phyloP scores from a whole-genome alignment of 1,284 basidiomycete species.

The Fomitopsis schrenkii region DNA sequence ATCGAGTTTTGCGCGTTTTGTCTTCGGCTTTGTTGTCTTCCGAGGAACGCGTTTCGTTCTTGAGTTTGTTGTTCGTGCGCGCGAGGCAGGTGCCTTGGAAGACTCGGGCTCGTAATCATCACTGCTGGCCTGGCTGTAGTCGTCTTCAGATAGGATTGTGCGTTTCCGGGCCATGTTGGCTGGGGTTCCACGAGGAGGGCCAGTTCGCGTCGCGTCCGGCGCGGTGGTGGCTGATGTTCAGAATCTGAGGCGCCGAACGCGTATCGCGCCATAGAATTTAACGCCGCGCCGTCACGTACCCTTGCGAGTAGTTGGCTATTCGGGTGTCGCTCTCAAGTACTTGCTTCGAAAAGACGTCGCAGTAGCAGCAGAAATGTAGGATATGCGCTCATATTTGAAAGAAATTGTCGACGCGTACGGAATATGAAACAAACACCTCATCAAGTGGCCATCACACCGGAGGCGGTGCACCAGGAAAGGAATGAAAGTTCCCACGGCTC shows the following conservation, averaged over 20 bases:
- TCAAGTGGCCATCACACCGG: background rate
- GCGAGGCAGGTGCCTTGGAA: background rate
- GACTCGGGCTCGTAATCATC: constrained; percentile 11
- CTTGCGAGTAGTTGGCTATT: too few relatives aligned
- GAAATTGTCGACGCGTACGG: background rate
- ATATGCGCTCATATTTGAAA: background rate
- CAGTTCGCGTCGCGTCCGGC: background rate
- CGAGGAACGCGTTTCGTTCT: constrained; percentile 1
- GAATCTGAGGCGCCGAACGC: background rate
- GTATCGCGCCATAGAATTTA: background rate
- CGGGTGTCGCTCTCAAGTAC: too few relatives aligned
- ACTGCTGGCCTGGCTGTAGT: constrained; percentile 13
- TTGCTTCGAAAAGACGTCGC: too few relatives aligned
- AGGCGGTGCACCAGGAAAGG: constrained; percentile 10
- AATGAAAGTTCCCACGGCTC: constrained; percentile 24
- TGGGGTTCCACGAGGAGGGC: background rate
- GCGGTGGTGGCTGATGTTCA: background rate
- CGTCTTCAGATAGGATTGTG: constrained; percentile 8
- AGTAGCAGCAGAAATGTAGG: background rate
- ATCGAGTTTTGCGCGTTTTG: constrained; percentile 5
- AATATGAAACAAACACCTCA: background rate
- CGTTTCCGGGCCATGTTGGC: constrained; percentile 20
- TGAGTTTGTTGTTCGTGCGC: constrained; percentile 5
- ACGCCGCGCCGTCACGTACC: too few relatives aligned
- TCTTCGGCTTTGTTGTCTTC: constrained; percentile 1